Conservation (phyloP, 441 rosid species). For the Breynia disticha region DNA sequence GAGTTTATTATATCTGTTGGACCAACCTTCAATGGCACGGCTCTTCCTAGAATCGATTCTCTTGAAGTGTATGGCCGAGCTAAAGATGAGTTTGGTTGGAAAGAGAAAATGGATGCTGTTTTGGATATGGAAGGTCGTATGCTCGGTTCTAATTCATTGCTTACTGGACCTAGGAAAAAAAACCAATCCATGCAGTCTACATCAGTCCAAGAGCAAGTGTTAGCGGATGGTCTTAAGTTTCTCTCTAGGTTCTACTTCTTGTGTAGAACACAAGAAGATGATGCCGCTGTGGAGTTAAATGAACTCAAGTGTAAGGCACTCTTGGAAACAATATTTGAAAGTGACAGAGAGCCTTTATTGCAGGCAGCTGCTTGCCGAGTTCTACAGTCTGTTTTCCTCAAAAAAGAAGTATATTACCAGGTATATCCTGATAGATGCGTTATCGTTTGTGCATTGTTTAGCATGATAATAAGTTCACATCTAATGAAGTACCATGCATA, state of each 20-base stretch:
- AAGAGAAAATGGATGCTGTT: constrained; percentile 94
- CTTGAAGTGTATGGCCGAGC: constrained; percentile 99
- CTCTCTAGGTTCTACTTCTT: constrained; percentile 64
- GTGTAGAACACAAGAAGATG: constrained; percentile 55
- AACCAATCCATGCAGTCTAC: constrained; percentile 61
- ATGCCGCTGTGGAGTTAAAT: constrained; percentile 40
- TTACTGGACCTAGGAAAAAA: constrained; percentile 66
- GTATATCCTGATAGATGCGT: constrained; percentile 27
- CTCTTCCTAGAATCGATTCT: constrained; percentile 82
- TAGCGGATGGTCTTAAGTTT: constrained; percentile 92
- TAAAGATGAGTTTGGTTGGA: constrained; percentile 99
- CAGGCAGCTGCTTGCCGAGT: constrained; percentile 93
- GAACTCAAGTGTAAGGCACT: constrained; percentile 81
- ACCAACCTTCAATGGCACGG: constrained; percentile 78
- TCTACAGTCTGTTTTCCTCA: constrained; percentile 81
- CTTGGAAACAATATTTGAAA: constrained; percentile 79
- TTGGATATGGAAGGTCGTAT: constrained; percentile 97
- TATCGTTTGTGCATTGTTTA: neutral
- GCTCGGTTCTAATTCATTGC: constrained; percentile 73
- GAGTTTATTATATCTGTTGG: constrained; percentile 85
- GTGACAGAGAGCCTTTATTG: constrained; percentile 83
- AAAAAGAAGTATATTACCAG: constrained; percentile 83
- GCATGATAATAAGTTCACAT: neutral
- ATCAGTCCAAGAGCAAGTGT: constrained; percentile 84
- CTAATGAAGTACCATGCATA: neutral